Conservation (phyloP, 108 stramenopile genomes). For the Stephanodiscus triporus region DNA sequence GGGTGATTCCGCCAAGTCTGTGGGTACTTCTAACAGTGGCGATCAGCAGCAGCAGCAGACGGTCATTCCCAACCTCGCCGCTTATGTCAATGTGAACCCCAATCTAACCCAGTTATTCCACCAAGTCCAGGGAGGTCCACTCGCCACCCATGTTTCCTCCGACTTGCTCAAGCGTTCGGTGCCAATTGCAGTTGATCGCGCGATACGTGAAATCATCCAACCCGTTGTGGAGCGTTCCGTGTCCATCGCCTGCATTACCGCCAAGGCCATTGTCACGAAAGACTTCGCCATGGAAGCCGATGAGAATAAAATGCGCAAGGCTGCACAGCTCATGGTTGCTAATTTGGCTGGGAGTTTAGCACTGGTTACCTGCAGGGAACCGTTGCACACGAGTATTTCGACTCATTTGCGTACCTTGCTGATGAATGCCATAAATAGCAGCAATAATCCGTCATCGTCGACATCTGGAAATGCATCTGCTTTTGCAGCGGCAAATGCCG, state of each 20-base stretch:
- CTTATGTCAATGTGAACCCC: constrained; percentile 94
- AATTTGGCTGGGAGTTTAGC: constrained; percentile 98
- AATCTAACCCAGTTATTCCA: constrained; percentile 83
- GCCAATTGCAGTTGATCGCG: constrained; percentile 95
- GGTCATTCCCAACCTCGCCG: constrained; percentile 95
- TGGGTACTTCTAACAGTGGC: constrained; percentile 32
- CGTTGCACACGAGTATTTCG: constrained; percentile 92
- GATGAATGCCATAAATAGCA: constrained; percentile 33
- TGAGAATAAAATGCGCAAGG: constrained; percentile 94
- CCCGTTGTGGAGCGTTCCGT: constrained; percentile 98
- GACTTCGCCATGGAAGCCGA: constrained; percentile 99
- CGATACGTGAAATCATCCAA: constrained; percentile 98
- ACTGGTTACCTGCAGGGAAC: constrained; percentile 96
- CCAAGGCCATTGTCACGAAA: constrained; percentile 97
- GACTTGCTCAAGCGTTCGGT: constrained; percentile 88
- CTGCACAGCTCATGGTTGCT: constrained; percentile 97
- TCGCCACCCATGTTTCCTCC: constrained; percentile 55
- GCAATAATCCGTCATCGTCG: constrained; percentile 16
- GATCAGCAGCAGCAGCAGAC: constrained; percentile 79
- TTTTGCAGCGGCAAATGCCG: constrained; percentile 21
- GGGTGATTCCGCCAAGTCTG: constrained; percentile 48
- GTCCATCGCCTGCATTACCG: constrained; percentile 98
- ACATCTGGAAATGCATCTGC: constrained; percentile 6
- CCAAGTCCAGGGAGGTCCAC: constrained; percentile 64
- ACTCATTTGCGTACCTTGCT: constrained; percentile 94